These are phyloP conservation scores for Puccinia triticina DNA, from an alignment of 1,284 basidiomycete genomes.

Conservation along the genomic window DNA sequence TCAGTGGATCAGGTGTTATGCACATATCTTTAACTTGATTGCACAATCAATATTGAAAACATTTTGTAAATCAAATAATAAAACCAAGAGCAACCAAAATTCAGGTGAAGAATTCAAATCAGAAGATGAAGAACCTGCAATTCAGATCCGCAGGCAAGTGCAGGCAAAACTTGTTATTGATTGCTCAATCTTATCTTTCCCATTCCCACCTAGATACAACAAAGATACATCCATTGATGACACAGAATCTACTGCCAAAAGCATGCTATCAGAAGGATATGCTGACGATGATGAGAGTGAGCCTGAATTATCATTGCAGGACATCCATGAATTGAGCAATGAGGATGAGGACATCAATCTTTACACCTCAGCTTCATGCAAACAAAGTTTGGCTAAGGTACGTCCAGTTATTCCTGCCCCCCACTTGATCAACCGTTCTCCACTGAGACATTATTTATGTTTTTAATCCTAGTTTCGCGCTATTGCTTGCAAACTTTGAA, in stretches of 20 bases:
- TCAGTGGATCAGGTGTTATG: background rate
- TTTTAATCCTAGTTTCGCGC: background rate
- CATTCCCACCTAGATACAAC: background rate
- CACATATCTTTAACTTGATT: slow-evolving; percentile 2
- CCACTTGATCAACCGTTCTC: background rate
- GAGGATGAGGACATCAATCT: background rate
- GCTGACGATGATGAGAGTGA: background rate
- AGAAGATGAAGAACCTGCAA: background rate
- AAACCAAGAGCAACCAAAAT: background rate
- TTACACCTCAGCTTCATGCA: too few species aligned
- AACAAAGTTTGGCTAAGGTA: background rate
- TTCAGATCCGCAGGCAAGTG: background rate
- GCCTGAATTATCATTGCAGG: background rate
- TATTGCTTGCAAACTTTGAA: background rate
- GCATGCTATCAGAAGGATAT: background rate
- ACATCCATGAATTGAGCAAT: background rate
- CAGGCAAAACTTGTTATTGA: background rate
- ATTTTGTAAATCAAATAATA: too few species aligned
- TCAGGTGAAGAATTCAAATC: background rate
- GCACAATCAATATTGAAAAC: background rate
- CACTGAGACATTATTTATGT: background rate
- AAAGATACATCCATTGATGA: background rate
- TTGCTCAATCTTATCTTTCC: background rate
- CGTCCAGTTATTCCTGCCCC: background rate
- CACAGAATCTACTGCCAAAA: background rate